Conservation (phyloP, 176 grass and related monocot genomes). For the barley (Hordeum vulgare) region MorexV3_pseudomolecules_assembly NC_058522.1:581739857-581740356, state of each 20-base stretch:
- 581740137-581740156: slow-evolving; percentile 38
- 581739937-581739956: no score
- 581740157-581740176: slow-evolving; percentile 16
- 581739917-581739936: no score
- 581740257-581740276: background rate
- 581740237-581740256: background rate
- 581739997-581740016: no score
- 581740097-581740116: slow-evolving; percentile 16
- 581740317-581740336: background rate
- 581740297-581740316: background rate
- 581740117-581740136: slow-evolving; percentile 21
- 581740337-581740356: background rate
- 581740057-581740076: no score
- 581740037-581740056: no score
- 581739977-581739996: no score
- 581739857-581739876: no score
- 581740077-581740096: no score
- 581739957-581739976: no score
- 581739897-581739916: no score
- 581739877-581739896: no score
- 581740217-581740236: background rate
- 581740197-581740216: background rate
- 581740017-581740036: no score
- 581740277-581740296: background rate
- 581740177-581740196: background rate